Evolutionary conservation across 805 yeast genomes (phyloP).

Genomic region (Metschnikowia sp.): DNA sequence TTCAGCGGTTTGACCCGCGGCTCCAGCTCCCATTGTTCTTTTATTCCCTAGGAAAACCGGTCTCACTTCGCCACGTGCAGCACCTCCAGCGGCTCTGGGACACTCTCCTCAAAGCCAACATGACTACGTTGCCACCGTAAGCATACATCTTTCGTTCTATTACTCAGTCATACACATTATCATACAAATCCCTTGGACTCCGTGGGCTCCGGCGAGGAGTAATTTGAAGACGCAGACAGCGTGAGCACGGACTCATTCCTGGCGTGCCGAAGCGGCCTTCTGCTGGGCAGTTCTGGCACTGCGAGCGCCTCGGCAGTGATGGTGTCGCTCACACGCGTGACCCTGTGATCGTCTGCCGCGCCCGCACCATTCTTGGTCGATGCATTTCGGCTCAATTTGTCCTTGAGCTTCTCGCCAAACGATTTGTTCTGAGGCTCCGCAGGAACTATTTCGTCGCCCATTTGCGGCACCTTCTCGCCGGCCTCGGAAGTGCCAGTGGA

Average conservation of each 20-base stretch:
- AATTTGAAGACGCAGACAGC: slow-evolving; percentile 15
- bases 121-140: neutral
- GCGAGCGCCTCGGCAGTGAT: slow-evolving; percentile 1
- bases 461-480: neutral
- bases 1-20: slow-evolving; percentile 6
- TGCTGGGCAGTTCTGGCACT: slow-evolving; percentile 6
- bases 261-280: slow-evolving; percentile 8
- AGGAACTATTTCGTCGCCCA: neutral
- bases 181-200: slow-evolving; percentile 10
- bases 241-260: slow-evolving; percentile 10
- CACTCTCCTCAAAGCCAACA: neutral
- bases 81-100: slow-evolving; percentile 11
- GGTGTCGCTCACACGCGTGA: slow-evolving; percentile 17
- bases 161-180: neutral
- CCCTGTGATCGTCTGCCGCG: neutral
- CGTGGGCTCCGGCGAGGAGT: slow-evolving; percentile 15
- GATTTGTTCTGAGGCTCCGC: neutral
- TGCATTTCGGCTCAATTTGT: slow-evolving; percentile 9
- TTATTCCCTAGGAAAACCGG: slow-evolving; percentile 6
- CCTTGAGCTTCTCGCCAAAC: slow-evolving; percentile 14
- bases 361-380: slow-evolving; percentile 1
- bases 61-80: slow-evolving; percentile 5
- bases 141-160: neutral
- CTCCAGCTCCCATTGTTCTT: slow-evolving; percentile 8
- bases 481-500: slow-evolving; percentile 2